These are phyloP conservation scores for Podospora anserina DNA, from an alignment of 495 filamentous ascomycete genomes.

Conservation along the genomic window DNA sequence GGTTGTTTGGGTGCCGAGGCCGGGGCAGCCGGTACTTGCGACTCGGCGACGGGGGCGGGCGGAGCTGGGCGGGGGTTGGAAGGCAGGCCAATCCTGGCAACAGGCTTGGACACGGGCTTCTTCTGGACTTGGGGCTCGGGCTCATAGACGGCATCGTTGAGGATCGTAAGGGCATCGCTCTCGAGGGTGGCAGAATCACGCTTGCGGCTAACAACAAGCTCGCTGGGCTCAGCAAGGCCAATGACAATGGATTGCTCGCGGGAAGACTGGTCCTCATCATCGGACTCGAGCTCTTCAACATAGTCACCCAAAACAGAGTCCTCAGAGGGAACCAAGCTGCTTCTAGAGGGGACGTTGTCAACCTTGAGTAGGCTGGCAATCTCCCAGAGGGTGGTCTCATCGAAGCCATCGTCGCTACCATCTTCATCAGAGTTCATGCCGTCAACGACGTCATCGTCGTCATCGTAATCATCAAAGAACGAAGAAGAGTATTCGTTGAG, in stretches of 20 bases:
- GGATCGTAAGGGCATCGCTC: slow-evolving; percentile 30
- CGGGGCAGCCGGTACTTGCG: slow-evolving; percentile 3
- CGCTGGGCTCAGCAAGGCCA: slow-evolving; percentile 27
- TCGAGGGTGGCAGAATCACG: slow-evolving; percentile 24
- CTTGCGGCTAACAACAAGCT: slow-evolving; percentile 25
- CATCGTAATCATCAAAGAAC: slow-evolving; percentile 52
- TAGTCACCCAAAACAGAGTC: slow-evolving; percentile 28
- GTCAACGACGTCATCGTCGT: slow-evolving; percentile 36
- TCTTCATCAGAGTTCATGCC: slow-evolving; percentile 38
- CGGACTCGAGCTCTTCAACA: slow-evolving; percentile 30
- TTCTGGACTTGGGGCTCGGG: not conserved
- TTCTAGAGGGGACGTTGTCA: slow-evolving; percentile 43
- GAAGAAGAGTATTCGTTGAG: slow-evolving; percentile 39
- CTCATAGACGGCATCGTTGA: slow-evolving; percentile 16
- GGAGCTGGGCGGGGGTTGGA: slow-evolving; percentile 11
- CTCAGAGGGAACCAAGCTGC: slow-evolving; percentile 41
- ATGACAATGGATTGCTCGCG: slow-evolving; percentile 33
- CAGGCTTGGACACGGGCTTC: slow-evolving; percentile 19
- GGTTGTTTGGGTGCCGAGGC: not conserved
- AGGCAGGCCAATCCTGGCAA: slow-evolving; percentile 18
- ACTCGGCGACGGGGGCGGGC: slow-evolving; percentile 2
- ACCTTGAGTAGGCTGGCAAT: slow-evolving; percentile 53
- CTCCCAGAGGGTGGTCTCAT: slow-evolving; percentile 56
- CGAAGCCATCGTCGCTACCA: slow-evolving; percentile 50
- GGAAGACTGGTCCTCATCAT: slow-evolving; percentile 30